Percentiles rank a stretch among this genome's conserved stretches.
Evolutionary conservation across 768 basidiomycete genomes (phyloP).

Genomic region (Suillus tomentosus): DNA sequence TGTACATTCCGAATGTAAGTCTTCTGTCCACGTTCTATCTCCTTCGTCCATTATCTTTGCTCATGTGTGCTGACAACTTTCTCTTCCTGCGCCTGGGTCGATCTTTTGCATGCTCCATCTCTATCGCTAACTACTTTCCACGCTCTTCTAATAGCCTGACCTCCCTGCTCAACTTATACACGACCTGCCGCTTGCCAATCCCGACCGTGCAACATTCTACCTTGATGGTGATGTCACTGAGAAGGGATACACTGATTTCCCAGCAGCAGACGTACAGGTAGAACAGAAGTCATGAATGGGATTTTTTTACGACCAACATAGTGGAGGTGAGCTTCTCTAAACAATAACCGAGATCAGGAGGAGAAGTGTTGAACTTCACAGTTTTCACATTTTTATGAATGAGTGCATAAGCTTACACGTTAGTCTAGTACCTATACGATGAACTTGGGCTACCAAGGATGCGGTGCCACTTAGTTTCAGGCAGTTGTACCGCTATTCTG

Average conservation of each 20-base stretch:
- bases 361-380: too few relatives aligned
- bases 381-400: too few relatives aligned
- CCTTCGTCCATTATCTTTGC: background rate
- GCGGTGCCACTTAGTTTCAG: too few relatives aligned
- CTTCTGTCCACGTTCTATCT: background rate
- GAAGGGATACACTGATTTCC: conserved; percentile 36
- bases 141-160: conserved; percentile 31
- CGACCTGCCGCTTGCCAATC: conserved; percentile 26
- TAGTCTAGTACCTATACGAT: too few relatives aligned
- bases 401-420: too few relatives aligned
- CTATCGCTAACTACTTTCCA: too few relatives aligned
- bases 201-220: conserved; percentile 34
- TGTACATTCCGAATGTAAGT: conserved; percentile 14
- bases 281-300: background rate
- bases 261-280: conserved; percentile 19
- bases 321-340: background rate
- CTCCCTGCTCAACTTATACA: conserved; percentile 34
- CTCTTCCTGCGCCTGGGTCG: background rate
- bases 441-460: too few relatives aligned
- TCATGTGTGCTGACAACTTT: background rate
- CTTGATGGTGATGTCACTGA: conserved; percentile 24
- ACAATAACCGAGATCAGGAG: background rate
- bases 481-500: too few relatives aligned
- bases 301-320: background rate
- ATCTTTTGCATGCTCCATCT: background rate